Evolutionary conservation across 345 rosid species (phyloP).

Genomic region (Euclidium syriacum): DNA sequence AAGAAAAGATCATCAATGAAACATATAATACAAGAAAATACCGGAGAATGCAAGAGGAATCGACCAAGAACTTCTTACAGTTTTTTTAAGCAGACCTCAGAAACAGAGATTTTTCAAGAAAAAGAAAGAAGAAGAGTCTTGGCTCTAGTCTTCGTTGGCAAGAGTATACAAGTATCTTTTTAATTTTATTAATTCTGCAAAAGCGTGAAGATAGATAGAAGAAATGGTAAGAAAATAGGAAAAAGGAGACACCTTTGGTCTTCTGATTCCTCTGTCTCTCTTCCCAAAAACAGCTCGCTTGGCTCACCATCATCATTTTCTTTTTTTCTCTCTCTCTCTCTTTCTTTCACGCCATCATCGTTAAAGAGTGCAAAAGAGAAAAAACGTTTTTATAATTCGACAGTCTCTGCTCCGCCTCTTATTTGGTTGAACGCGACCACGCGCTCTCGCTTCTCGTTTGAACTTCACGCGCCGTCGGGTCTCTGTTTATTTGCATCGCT

Average conservation of each 20-base stretch:
- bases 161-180: too few species aligned
- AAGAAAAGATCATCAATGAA: neutral
- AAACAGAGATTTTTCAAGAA: slow-evolving; percentile 1
- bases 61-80: neutral
- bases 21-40: neutral
- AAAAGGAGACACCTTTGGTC: slow-evolving; percentile 19
- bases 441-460: neutral
- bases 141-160: neutral
- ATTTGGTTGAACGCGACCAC: slow-evolving; percentile 12
- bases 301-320: slow-evolving; percentile 23
- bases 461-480: slow-evolving; percentile 21
- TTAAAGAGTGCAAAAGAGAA: slow-evolving; percentile 12
- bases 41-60: slow-evolving; percentile 14
- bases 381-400: slow-evolving; percentile 15
- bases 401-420: slow-evolving; percentile 21
- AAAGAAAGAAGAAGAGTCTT: neutral
- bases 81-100: neutral
- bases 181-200: neutral
- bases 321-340: neutral
- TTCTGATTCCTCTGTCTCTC: slow-evolving; percentile 20
- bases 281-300: slow-evolving; percentile 31
- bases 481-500: slow-evolving; percentile 13
- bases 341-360: slow-evolving; percentile 28
- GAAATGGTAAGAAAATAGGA: neutral
- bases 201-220: neutral